Evolutionary conservation across 2,329 filamentous ascomycete genomes (phyloP).

Genomic region (Chaetomiaceae sp.): DNA sequence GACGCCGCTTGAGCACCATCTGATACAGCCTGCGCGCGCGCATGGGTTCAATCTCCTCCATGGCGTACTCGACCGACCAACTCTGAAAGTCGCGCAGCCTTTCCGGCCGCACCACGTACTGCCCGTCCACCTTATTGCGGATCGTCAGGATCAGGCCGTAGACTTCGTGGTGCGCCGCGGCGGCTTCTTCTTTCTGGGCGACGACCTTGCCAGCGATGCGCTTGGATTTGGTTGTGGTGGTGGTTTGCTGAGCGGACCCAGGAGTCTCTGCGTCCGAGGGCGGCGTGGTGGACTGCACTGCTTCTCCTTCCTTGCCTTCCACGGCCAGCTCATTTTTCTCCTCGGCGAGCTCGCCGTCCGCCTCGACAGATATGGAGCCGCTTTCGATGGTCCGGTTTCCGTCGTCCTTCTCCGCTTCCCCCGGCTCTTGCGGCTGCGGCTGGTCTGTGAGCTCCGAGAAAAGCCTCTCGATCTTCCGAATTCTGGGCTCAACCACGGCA

Average conservation of each 20-base stretch:
- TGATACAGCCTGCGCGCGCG: slow-evolving; percentile 49
- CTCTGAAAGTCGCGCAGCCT: slow-evolving; percentile 35
- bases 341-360: background rate
- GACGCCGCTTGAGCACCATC: slow-evolving; percentile 14
- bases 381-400: slow-evolving; percentile 2
- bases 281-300: background rate
- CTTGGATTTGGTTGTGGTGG: background rate
- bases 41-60: slow-evolving; percentile 52
- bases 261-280: background rate
- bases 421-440: slow-evolving; percentile 23
- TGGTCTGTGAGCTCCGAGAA: slow-evolving; percentile 43
- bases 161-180: too few species aligned
- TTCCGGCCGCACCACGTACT: slow-evolving; percentile 55
- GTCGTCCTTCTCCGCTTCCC: background rate
- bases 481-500: slow-evolving; percentile 31
- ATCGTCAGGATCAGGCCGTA: slow-evolving; percentile 67
- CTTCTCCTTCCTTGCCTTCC: background rate
- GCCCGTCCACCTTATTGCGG: slow-evolving; percentile 65
- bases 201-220: background rate
- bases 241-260: background rate
- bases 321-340: background rate
- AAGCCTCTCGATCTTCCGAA: slow-evolving; percentile 46
- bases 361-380: background rate
- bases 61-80: slow-evolving; percentile 75
- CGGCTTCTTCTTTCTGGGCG: too few species aligned